Base-by-base conservation (phyloP, 805 yeast genomes). In the Suhomyces prunicola region DNA sequence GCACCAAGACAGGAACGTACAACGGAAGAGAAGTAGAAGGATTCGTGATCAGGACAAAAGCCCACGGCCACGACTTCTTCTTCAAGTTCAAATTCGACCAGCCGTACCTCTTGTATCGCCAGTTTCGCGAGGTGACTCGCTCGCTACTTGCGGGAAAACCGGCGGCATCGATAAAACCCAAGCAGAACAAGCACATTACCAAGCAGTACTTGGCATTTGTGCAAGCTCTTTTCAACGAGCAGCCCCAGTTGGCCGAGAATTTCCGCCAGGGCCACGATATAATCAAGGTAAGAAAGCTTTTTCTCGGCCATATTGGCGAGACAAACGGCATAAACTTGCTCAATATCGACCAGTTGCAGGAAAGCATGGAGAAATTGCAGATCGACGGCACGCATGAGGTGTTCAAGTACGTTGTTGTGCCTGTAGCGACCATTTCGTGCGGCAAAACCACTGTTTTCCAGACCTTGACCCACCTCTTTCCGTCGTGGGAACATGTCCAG, bases 11-110 rank as follows among this genome's bases (percentile, higher is more conserved):
- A 0, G 98, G 98, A 0, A 77, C 84, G 1, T 90, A 83, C 68
- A 72, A 87, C 1, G 84, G 81, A 1, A 72, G 77, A 39, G 97
- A 90, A 58, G 80, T 89, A 6, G 99, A 94, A 71, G 99, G 99
- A 0, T 94, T 93, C 73, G 99, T 94, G 1, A 77, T 94, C 4
- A 78, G 99, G 51, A 44, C 47, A 8, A 41, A 50, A 4, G 9
- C 9, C 7, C 6, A 19, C 15, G 24, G n/a, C 24, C 88, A 85
- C 57, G 51, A 48, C 10, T 90, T 80, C 62, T 89, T 93, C 69
- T 94, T 91, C 82, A 94, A 94, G 70, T 94, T 76, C 73, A 94
- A 94, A 69, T 94, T 94, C 67, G 96, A 91, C 59, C 96, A 94
- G 70, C 99, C 99, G 0, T 94, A 94, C 65, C 71, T 91, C 45